A percentile compares a stretch with the other conserved stretches of the same genome.
These are phyloP conservation scores for Hymenoscyphus fructigenus DNA, from an alignment of 2,329 filamentous ascomycete genomes.

Conservation along the genomic window DNA sequence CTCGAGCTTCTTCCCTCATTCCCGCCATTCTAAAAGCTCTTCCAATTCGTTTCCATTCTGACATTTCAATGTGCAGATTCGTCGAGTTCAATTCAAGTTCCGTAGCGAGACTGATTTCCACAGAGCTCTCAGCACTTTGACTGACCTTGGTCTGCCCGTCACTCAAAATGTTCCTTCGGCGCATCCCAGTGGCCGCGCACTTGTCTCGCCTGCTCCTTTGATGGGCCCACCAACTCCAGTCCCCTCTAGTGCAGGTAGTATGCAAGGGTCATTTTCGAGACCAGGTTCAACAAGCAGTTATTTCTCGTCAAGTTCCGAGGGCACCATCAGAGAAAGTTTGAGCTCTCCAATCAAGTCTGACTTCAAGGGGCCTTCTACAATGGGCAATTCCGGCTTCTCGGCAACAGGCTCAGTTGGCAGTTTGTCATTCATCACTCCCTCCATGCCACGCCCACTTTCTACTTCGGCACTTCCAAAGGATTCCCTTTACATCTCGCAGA, in stretches of 20 bases:
- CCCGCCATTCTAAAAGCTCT: background rate
- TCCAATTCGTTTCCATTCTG: background rate
- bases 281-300: slow-evolving; percentile 7
- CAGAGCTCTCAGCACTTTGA: slow-evolving; percentile 30
- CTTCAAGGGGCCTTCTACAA: slow-evolving; percentile 14
- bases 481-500: slow-evolving; percentile 22
- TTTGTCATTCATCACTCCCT: background rate
- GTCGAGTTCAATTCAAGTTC: slow-evolving; percentile 46
- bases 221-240: slow-evolving; percentile 11
- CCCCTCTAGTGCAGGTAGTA: slow-evolving; percentile 5
- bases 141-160: slow-evolving; percentile 38
- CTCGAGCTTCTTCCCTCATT: background rate
- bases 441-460: slow-evolving; percentile 14
- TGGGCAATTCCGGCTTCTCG: slow-evolving; percentile 16
- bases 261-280: slow-evolving; percentile 6
- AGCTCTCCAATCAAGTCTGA: background rate
- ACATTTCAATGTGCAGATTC: slow-evolving; percentile 35
- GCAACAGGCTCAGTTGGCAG: slow-evolving; percentile 8
- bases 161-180: slow-evolving; percentile 17
- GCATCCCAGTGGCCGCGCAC: slow-evolving; percentile 3
- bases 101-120: slow-evolving; percentile 38
- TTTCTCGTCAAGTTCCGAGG: background rate
- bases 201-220: slow-evolving; percentile 17
- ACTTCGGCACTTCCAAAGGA: slow-evolving; percentile 6
- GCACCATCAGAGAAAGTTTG: background rate